Conservation (phyloP, 192 early-diverging fungal genomes). For the Coemansia sp. region DNA sequence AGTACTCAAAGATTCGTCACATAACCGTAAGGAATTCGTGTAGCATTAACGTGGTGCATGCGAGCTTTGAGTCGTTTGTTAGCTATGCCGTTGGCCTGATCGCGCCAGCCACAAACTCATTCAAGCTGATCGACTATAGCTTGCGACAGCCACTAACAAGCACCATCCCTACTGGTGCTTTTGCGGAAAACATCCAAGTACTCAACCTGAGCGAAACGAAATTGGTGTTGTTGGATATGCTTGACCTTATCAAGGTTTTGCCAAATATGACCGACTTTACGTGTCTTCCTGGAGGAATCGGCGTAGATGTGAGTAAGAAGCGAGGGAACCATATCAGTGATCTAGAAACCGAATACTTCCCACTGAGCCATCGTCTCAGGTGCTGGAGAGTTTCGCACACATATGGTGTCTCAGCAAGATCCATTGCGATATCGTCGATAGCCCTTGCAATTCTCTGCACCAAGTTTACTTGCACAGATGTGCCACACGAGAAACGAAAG, state of each 20-base stretch:
- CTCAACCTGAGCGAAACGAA: neutral
- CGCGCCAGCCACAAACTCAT: neutral
- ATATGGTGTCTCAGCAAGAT: neutral
- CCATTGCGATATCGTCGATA: neutral
- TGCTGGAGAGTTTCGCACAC: neutral
- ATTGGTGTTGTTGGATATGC: neutral
- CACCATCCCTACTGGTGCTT: neutral
- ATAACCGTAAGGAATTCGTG: neutral
- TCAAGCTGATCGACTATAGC: neutral
- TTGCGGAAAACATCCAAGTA: conserved; percentile 7
- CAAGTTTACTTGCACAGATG: neutral
- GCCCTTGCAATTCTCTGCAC: neutral
- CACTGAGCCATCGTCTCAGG: conserved; percentile 1
- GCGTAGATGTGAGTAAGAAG: neutral
- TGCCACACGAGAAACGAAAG: neutral
- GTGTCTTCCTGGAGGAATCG: neutral
- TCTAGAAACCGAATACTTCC: neutral
- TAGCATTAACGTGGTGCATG: neutral
- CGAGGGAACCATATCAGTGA: neutral
- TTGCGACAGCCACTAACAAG: neutral
- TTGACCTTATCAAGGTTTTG: neutral
- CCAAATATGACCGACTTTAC: neutral
- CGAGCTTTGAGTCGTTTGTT: neutral
- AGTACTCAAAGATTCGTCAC: neutral
- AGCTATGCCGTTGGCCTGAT: neutral